These are phyloP conservation scores for Rhizoclosmatium globosum DNA, from an alignment of 192 early-diverging fungal species.

Conservation along the genomic window DNA sequence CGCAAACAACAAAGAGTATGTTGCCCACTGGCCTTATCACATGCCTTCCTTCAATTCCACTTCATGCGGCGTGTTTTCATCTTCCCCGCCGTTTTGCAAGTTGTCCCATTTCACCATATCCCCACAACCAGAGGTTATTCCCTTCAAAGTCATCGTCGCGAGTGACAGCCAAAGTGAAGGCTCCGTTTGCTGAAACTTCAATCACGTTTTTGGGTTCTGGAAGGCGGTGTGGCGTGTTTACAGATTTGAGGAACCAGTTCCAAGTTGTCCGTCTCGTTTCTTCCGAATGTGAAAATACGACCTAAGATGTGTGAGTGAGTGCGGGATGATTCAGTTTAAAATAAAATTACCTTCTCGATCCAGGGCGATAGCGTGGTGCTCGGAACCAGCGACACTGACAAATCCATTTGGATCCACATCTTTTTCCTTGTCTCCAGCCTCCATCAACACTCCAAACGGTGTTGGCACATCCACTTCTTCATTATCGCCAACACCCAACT, in stretches of 20 bases:
- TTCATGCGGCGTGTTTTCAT: slow-evolving; percentile 69
- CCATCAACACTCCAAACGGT: slow-evolving; percentile 52
- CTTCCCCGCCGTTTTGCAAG: slow-evolving; percentile 83
- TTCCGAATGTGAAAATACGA: slow-evolving; percentile 80
- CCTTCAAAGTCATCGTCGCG: slow-evolving; percentile 29
- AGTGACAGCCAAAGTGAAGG: slow-evolving; percentile 53
- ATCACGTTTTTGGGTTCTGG: slow-evolving; percentile 63
- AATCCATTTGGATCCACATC: slow-evolving; percentile 42
- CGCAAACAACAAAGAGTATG: slow-evolving; percentile 68
- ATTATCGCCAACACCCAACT: slow-evolving; percentile 74
- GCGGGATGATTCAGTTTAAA: background rate
- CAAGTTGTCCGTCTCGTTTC: slow-evolving; percentile 86
- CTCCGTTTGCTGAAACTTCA: slow-evolving; percentile 64
- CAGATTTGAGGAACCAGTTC: slow-evolving; percentile 67
- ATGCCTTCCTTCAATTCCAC: slow-evolving; percentile 73
- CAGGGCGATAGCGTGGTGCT: slow-evolving; percentile 86
- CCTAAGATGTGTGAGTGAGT: slow-evolving; percentile 47
- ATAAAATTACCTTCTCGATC: slow-evolving; percentile 63
- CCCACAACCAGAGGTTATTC: slow-evolving; percentile 84
- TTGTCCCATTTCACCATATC: slow-evolving; percentile 86
- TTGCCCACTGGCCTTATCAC: slow-evolving; percentile 79
- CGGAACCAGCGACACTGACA: slow-evolving; percentile 76
- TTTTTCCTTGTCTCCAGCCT: slow-evolving; percentile 51
- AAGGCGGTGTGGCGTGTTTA: slow-evolving; percentile 44
- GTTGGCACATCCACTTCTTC: slow-evolving; percentile 58